phyloP scores from a whole-genome alignment of 768 basidiomycete species.

The Harrya chromipes region DNA sequence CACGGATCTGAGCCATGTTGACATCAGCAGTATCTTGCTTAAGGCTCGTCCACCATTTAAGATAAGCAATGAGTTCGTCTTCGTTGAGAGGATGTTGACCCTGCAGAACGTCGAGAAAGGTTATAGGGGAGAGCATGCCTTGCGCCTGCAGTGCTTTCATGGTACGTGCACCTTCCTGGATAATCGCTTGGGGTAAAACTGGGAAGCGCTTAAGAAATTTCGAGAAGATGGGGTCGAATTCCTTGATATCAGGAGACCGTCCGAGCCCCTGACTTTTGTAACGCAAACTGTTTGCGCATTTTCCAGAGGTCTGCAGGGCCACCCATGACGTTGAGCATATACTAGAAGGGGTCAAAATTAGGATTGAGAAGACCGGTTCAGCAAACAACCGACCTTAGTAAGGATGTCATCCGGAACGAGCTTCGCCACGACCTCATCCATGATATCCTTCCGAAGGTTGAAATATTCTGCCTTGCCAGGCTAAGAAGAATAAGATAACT shows the following conservation, averaged over 20 bases:
- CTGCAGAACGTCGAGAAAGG: slow-evolving; percentile 77
- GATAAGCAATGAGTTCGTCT: slow-evolving; percentile 73
- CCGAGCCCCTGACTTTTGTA: too few relatives aligned
- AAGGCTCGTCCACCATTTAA: slow-evolving; percentile 79
- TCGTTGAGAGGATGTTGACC: slow-evolving; percentile 66
- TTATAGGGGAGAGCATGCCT: slow-evolving; percentile 68
- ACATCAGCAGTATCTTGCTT: slow-evolving; percentile 34
- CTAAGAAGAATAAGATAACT: slow-evolving; percentile 31
- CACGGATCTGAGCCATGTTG: slow-evolving; percentile 46
- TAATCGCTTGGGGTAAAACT: slow-evolving; percentile 60
- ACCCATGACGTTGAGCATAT: slow-evolving; percentile 85
- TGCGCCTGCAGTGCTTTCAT: slow-evolving; percentile 58
- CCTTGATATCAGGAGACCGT: slow-evolving; percentile 64
- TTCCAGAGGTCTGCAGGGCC: slow-evolving; percentile 87
- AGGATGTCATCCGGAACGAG: slow-evolving; percentile 89
- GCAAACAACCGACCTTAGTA: slow-evolving; percentile 53
- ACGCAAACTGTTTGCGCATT: slow-evolving; percentile 95
- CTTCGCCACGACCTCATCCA: slow-evolving; percentile 85
- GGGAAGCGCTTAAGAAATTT: slow-evolving; percentile 79
- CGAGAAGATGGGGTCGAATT: slow-evolving; percentile 67
- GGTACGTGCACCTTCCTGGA: slow-evolving; percentile 55
- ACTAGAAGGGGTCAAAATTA: slow-evolving; percentile 46
- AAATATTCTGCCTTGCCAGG: slow-evolving; percentile 63
- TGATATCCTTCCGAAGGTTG: slow-evolving; percentile 75
- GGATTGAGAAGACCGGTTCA: background rate